Evolutionary conservation across 495 filamentous ascomycete genomes (phyloP).

Genomic region (Aspergillus baeticus): DNA sequence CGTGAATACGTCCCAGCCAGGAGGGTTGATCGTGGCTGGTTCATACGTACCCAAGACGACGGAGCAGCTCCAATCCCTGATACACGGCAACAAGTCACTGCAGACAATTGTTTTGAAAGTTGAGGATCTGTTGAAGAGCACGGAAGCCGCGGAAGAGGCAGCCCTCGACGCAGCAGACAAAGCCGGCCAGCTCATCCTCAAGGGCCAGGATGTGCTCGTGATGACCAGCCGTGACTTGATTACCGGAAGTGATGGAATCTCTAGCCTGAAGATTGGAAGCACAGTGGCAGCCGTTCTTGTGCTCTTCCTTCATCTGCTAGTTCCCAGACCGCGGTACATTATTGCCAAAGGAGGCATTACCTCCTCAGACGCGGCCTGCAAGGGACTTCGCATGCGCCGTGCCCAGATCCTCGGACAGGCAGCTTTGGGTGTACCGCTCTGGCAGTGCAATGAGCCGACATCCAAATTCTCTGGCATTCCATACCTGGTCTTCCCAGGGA

Average conservation of each 20-base stretch:
- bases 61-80: background rate
- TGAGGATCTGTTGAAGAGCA: conserved; percentile 1
- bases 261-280: background rate
- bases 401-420: conserved; percentile 5
- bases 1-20: background rate
- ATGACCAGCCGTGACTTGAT: conserved; percentile 1
- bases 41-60: conserved; percentile 4
- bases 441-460: conserved; percentile 4
- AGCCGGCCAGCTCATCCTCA: conserved; percentile 1
- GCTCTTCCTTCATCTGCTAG: background rate
- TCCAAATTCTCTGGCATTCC: background rate
- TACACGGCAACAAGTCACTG: background rate
- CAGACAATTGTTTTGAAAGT: conserved; percentile 2
- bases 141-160: background rate
- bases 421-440: background rate
- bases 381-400: background rate
- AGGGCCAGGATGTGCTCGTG: background rate
- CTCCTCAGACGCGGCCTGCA: background rate
- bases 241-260: background rate
- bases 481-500: background rate
- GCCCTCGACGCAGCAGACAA: background rate
- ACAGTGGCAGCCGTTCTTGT: background rate
- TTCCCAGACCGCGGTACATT: background rate
- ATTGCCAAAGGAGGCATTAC: conserved; percentile 3
- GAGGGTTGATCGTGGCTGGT: conserved; percentile 1